Conservation (phyloP, 495 filamentous ascomycete species). For the Bacidia rubella region DNA sequence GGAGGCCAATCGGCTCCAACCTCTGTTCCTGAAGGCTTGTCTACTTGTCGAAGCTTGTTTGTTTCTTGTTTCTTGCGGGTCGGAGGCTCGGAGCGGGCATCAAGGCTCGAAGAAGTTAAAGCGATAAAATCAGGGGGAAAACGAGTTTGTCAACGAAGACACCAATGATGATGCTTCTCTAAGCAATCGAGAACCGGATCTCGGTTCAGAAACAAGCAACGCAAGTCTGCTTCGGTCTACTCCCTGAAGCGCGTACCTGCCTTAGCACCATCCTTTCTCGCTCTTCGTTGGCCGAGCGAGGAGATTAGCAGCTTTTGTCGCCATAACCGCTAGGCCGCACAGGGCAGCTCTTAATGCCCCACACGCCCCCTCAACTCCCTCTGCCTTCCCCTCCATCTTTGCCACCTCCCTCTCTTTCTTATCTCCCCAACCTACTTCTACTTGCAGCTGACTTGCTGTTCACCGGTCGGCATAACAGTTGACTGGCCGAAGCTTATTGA, state of each 20-base stretch:
- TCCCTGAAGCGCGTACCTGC: not conserved
- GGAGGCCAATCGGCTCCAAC: no score
- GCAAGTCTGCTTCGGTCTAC: no score
- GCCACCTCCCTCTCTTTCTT: not conserved
- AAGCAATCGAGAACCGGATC: no score
- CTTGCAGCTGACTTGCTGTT: not conserved
- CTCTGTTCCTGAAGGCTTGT: no score
- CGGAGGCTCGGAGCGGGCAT: not conserved
- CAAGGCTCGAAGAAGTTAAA: not conserved
- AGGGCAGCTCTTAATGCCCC: not conserved
- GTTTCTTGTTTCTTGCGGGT: not conserved
- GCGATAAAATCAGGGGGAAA: no score
- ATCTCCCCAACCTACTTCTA: not conserved
- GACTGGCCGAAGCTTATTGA: not conserved
- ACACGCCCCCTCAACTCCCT: not conserved
- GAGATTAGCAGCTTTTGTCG: not conserved
- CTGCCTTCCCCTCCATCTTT: not conserved
- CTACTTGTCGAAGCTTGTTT: no score
- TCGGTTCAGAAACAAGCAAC: no score
- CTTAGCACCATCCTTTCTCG: no score
- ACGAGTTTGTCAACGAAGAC: no score
- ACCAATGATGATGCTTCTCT: no score
- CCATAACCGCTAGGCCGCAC: not conserved
- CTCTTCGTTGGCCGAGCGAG: no score
- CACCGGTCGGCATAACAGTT: not conserved